phyloP scores from a whole-genome alignment of 495 filamentous ascomycete genomes.

The Penicillium herquei region DNA sequence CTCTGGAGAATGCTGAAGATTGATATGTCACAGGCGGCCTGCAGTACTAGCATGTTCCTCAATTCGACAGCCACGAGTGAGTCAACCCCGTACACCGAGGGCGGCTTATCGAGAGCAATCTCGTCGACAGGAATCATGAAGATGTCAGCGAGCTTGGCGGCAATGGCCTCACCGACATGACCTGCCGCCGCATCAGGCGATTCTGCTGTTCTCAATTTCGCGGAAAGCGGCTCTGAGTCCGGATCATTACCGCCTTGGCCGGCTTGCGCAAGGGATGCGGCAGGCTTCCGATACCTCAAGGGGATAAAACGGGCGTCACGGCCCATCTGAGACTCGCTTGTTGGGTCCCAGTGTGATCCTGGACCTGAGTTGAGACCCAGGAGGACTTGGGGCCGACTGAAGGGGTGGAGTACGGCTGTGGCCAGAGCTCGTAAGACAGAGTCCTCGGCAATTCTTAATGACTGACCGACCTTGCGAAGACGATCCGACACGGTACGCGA shows the following conservation, averaged over 20 bases:
- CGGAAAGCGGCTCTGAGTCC: not conserved
- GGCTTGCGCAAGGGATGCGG: too few relatives aligned
- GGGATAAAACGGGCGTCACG: too few relatives aligned
- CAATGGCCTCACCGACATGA: not conserved
- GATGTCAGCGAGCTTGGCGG: not conserved
- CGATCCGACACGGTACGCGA: not conserved
- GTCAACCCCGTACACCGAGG: not conserved
- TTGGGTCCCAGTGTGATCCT: too few relatives aligned
- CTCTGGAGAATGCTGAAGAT: conserved; percentile 3
- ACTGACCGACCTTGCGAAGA: too few relatives aligned
- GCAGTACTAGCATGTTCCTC: not conserved
- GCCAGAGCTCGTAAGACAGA: not conserved
- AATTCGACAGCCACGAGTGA: conserved; percentile 4
- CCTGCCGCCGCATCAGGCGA: not conserved
- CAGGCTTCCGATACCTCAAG: too few relatives aligned
- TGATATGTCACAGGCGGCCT: not conserved
- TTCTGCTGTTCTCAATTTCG: not conserved
- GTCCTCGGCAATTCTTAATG: not conserved
- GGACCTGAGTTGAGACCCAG: too few relatives aligned
- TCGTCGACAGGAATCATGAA: not conserved
- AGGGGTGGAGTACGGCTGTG: too few relatives aligned
- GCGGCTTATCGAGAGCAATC: not conserved
- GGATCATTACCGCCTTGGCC: too few relatives aligned
- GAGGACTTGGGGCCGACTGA: too few relatives aligned
- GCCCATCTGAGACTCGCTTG: too few relatives aligned